Evolutionary conservation across 2,329 filamentous ascomycete genomes (phyloP), one percentile per base, ranked within the genome.

Genomic region (Kalaharituber pfeilii): DNA sequence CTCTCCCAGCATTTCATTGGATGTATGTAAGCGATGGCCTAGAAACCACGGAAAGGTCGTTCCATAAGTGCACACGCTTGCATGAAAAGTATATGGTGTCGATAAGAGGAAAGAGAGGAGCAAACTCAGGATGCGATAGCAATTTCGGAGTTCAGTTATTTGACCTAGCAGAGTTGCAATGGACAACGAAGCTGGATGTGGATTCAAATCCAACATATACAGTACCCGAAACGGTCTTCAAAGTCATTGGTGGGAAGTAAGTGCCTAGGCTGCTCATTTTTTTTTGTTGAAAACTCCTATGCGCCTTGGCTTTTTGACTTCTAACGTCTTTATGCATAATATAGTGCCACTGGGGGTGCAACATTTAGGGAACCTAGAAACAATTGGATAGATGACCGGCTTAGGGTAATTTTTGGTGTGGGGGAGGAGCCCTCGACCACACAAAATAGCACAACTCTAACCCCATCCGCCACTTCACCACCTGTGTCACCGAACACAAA

Each of bases 1-100:
- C 84, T 0, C 69, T 93, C 5, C 86, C 86, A 0, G 81, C 81
- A 0, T 93, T 93, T 65, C 84, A 78, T 3, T 91, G 86, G 86
- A 24, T 47, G 8, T 13, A 9, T 11, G 42, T 47, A 9, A 9
- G 8, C n/a, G 9, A 9, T n/a, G 30, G 9, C 30, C 9, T 9
- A 9, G 9, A 9, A 36, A n/a, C 9, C 30, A 36, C 30, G n/a
- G 9, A 36, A n/a, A 9, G 9, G n/a, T 36, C 30, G n/a, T n/a
- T 9, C 9, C 30, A 36, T 36, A 36, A 9, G 9, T 36, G 30
- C n/a, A n/a, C 9, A 36, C 9, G n/a, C 9, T 36, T 36, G 30
- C 42, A 47, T 9, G 42, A 24, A 8, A 11, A 20, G 8, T 47
- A 47, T 47, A 47, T 47, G 42, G 9, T 47, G 11, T n/a, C n/a